Conservation (phyloP, 1,284 basidiomycete species). For the Leccinum subrobustum region DNA sequence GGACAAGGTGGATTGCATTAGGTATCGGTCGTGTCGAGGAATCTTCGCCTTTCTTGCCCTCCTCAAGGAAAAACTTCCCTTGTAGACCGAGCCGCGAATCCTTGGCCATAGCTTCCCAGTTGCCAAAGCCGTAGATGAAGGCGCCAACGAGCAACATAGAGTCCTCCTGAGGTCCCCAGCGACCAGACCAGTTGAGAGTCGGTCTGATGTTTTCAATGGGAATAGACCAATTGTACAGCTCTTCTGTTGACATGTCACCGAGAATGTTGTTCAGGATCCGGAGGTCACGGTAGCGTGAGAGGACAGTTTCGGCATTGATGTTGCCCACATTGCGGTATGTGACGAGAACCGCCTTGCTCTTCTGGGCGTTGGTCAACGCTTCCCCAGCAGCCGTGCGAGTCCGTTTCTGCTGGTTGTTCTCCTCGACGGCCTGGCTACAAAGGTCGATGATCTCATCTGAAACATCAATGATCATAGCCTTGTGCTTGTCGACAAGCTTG, state of each 20-base stretch:
- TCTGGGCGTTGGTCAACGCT: constrained; percentile 79
- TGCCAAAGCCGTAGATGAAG: constrained; percentile 92
- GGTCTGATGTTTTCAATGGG: constrained; percentile 93
- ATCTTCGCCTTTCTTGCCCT: constrained; percentile 89
- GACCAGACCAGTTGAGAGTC: constrained; percentile 93
- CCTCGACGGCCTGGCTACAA: constrained; percentile 82
- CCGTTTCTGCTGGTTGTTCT: constrained; percentile 81
- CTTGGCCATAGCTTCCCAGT: constrained; percentile 94
- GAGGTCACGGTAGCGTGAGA: constrained; percentile 88
- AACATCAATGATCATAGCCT: constrained; percentile 87
- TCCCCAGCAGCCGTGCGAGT: constrained; percentile 80
- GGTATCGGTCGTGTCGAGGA: constrained; percentile 82
- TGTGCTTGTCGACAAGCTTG: constrained; percentile 95
- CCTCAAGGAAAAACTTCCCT: constrained; percentile 97
- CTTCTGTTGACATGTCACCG: constrained; percentile 54
- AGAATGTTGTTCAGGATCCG: constrained; percentile 87
- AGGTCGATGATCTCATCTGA: constrained; percentile 91
- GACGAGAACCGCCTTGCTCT: constrained; percentile 94
- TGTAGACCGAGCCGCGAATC: constrained; percentile 82
- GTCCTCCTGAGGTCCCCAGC: constrained; percentile 94
- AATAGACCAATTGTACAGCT: constrained; percentile 81
- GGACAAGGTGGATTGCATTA: constrained; percentile 95
- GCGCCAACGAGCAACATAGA: constrained; percentile 94
- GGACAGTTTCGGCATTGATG: constrained; percentile 97
- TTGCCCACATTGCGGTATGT: constrained; percentile 87